phyloP scores from a whole-genome alignment of 2,329 filamentous ascomycete genomes.

The Dothistroma pini region DNA sequence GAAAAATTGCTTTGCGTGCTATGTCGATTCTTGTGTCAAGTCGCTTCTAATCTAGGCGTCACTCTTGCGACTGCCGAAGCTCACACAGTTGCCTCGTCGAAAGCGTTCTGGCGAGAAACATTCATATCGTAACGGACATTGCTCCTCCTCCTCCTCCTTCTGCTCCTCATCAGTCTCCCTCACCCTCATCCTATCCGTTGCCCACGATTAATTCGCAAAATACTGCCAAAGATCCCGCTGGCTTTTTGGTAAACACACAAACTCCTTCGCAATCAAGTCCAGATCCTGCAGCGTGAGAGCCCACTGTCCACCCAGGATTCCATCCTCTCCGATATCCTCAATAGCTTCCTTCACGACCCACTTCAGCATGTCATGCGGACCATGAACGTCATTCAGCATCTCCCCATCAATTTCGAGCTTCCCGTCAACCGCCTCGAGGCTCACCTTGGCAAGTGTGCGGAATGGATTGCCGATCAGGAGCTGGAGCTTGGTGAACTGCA shows the following conservation, averaged over 20 bases:
- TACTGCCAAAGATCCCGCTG: not conserved
- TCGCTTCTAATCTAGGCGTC: no score
- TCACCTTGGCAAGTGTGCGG: constrained; percentile 6
- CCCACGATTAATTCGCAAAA: not conserved
- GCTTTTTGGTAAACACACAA: not conserved
- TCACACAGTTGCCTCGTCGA: not conserved
- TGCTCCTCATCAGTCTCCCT: no score
- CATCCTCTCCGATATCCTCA: constrained; percentile 5
- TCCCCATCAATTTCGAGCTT: not conserved
- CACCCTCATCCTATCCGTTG: not conserved
- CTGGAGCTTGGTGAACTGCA: constrained; percentile 10
- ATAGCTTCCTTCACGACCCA: not conserved
- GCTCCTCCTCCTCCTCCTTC: no score
- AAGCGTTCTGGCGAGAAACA: no score
- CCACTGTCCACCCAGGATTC: not conserved
- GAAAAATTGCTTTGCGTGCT: no score
- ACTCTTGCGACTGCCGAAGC: not conserved
- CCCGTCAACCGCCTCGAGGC: not conserved
- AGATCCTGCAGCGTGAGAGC: constrained; percentile 11
- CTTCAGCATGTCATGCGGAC: not conserved
- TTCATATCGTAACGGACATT: no score
- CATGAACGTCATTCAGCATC: not conserved
- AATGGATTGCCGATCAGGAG: constrained; percentile 19
- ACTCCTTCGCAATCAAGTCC: constrained; percentile 11
- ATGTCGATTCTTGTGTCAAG: no score